Conservation (phyloP, 805 yeast species). For the Pichia membranifaciens region DNA sequence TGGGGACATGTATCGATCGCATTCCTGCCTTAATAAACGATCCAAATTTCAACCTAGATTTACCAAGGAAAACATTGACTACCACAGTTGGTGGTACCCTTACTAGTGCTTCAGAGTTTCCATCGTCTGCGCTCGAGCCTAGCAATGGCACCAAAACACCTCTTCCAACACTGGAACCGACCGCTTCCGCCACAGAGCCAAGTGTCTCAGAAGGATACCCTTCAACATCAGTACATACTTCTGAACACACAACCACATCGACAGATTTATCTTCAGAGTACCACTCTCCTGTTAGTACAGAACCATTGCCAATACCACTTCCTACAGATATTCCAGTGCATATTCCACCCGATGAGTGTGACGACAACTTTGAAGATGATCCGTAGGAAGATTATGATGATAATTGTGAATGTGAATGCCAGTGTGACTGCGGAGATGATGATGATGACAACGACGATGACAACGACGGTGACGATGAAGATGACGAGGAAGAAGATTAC, state of each 20-base stretch:
- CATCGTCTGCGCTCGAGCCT: background rate
- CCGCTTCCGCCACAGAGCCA: too few species aligned
- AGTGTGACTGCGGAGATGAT: background rate
- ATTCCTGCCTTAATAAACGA: constrained; percentile 20
- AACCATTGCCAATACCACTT: background rate
- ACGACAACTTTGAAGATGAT: background rate
- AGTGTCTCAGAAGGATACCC: too few species aligned
- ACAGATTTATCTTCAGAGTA: too few species aligned
- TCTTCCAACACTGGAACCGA: too few species aligned
- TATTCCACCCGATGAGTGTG: background rate
- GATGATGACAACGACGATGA: background rate
- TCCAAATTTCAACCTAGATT: constrained; percentile 20
- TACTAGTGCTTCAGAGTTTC: too few species aligned
- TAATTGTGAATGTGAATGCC: background rate
- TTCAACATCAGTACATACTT: too few species aligned
- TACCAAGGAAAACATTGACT: constrained; percentile 2
- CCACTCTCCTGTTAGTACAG: background rate
- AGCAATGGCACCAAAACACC: background rate
- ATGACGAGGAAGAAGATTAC: background rate
- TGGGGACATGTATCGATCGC: constrained; percentile 43
- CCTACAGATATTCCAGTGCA: background rate
- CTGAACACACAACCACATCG: too few species aligned
- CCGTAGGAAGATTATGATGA: background rate
- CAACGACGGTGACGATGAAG: background rate
- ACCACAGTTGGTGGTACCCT: too few species aligned